Evolutionary conservation across 2,329 filamentous ascomycete species (phyloP), one percentile per base, ranked within the genome.

Genomic region (Penicillium sp.): DNA sequence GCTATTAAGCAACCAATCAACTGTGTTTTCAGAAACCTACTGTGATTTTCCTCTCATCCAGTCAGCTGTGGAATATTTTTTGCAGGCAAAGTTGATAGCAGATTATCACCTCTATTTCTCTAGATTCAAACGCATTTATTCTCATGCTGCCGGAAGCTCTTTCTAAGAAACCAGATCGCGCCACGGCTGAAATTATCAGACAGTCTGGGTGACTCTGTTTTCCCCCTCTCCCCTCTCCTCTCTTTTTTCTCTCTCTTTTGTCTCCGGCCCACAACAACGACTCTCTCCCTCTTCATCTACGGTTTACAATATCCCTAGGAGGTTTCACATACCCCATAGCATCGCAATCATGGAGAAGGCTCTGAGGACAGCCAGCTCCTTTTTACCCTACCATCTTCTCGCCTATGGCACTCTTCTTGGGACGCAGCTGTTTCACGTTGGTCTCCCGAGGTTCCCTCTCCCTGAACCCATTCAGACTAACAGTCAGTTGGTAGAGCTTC

Each of bases 391-490:
- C 31, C 75, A 77, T 49, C 58, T 77, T 9, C 51, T 77, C 10
- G 61, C 69, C 1, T 77, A 75, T 51, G 73, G 74, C 1, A 67
- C 73, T 1, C 63, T 77, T 6, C 64, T 77, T 4, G 74, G 74
- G 11, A 70, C 70, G 3, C 65, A 75, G 50, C 56, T 77, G 0
- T 77, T 72, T 45, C 68, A 69, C 62, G 66, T 66, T 51, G 43
- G 4, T 6, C 14, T 13, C 14, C 18, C 13, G 13, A 11, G 4
- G 9, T n/a, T 6, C 32, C 13, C 16, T 18, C 10, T 6, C 4
- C 8, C 2, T 24, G n/a, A n/a, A 39, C 3, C 9, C 29, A 11
- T 21, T 16, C 22, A 16, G 11, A 10, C 13, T 18, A 38, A 24
- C 14, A 9, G 22, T 0, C 14, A 9, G 22, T 0, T 18, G 7